A percentile compares a stretch with the other conserved stretches of the same genome.
Conservation (phyloP, 1,284 basidiomycete species). For the Apiotrichum gamsii region DNA sequence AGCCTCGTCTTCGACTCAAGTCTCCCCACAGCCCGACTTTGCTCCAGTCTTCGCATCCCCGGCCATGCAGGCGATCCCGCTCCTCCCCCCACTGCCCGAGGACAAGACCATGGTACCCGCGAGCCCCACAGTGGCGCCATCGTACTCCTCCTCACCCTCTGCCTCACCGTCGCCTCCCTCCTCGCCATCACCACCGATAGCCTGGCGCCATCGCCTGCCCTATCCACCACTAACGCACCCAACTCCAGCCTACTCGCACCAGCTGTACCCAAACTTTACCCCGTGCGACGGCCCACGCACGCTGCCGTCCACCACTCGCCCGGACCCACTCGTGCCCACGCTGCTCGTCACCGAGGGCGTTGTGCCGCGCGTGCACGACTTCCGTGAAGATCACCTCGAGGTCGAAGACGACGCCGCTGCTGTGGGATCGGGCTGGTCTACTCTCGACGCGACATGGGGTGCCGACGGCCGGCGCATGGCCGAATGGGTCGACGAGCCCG, state of each 20-base stretch:
- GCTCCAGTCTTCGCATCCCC: background rate
- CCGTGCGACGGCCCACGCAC: slow-evolving; percentile 3
- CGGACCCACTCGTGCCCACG: background rate
- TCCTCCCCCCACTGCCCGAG: slow-evolving; percentile 7
- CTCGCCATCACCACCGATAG: background rate
- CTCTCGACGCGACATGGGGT: slow-evolving; percentile 15
- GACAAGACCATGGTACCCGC: background rate
- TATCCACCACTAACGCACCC: slow-evolving; percentile 29
- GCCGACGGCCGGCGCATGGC: slow-evolving; percentile 24
- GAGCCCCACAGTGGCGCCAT: no score
- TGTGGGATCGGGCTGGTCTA: slow-evolving; percentile 21
- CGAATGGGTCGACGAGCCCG: slow-evolving; percentile 26
- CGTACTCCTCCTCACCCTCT: background rate
- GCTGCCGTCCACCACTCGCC: background rate
- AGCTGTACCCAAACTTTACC: slow-evolving; percentile 42
- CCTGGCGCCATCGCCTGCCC: slow-evolving; percentile 9
- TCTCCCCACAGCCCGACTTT: no score
- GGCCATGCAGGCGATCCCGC: background rate
- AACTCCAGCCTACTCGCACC: slow-evolving; percentile 29
- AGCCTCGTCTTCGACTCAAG: no score
- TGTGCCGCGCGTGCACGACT: slow-evolving; percentile 1
- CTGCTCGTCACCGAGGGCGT: background rate
- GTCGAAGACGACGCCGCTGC: slow-evolving; percentile 27
- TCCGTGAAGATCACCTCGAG: slow-evolving; percentile 15
- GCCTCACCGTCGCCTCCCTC: background rate